A percentile compares a stretch with the other conserved stretches of the same genome.
phyloP scores from a whole-genome alignment of 106 monocot species.

The Iris macrosiphon region DNA sequence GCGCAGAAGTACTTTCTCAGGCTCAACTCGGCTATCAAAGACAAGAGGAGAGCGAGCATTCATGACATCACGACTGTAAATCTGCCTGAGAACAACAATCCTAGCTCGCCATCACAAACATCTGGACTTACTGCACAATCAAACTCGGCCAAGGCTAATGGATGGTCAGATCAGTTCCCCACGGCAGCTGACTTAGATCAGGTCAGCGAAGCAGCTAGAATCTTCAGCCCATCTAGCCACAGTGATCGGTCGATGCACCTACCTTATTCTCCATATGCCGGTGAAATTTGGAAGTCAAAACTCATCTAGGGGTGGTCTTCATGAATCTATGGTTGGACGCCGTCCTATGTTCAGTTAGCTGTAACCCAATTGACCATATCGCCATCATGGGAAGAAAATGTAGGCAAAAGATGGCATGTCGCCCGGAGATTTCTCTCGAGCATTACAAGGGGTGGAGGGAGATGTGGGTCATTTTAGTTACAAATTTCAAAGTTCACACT shows the following conservation, averaged over 20 bases:
- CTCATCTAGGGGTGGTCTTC: slow-evolving; percentile 5
- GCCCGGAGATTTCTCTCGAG: not conserved
- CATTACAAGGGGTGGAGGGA: not conserved
- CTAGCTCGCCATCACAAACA: slow-evolving; percentile 29
- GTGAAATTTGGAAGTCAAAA: slow-evolving; percentile 14
- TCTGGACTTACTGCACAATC: slow-evolving; percentile 14
- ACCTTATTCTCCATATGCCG: too few species aligned
- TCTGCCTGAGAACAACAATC: slow-evolving; percentile 23
- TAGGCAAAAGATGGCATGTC: not conserved
- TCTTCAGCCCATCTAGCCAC: slow-evolving; percentile 3
- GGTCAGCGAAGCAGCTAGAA: slow-evolving; percentile 6
- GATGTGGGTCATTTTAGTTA: not conserved
- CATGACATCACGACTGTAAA: slow-evolving; percentile 80
- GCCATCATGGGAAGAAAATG: not conserved
- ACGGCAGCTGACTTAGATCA: slow-evolving; percentile 22
- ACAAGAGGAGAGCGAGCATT: slow-evolving; percentile 91
- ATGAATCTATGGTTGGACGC: slow-evolving; percentile 9
- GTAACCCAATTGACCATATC: slow-evolving; percentile 10
- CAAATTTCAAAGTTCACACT: not conserved
- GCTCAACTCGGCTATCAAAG: slow-evolving; percentile 72
- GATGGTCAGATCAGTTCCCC: slow-evolving; percentile 12
- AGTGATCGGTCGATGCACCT: slow-evolving; percentile 14
- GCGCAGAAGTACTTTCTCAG: slow-evolving; percentile 89
- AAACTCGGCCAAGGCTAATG: slow-evolving; percentile 3
- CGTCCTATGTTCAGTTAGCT: slow-evolving; percentile 15